Base-by-base conservation (phyloP, 805 yeast species). In the Danielia oregonensis region DNA sequence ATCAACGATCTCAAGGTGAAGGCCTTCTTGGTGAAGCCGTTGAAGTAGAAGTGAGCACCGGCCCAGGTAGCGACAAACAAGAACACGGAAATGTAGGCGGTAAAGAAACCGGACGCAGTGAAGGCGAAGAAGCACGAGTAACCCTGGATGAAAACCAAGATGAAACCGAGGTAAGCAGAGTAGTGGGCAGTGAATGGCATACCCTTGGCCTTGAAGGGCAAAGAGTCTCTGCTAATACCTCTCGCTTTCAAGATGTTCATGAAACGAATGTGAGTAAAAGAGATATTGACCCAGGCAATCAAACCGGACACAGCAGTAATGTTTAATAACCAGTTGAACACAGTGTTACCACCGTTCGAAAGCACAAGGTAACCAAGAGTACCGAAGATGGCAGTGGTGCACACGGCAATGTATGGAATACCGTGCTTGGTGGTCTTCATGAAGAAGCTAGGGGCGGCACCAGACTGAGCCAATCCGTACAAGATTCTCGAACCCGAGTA, bases 261-360 rank as follows among this genome's bases (percentile, higher is more conserved):
- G 61, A 82, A 83, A 55, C 89, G 68, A 37, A 83, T 60, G 58
- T 82, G 89, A 3, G 83, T 66, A 29, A 73, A 57, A 18, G 79
- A 69, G 41, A 82, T 81, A 54, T 77, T 73, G 31, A 78, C 71
- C 89, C 89, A 81, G 12, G 85, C 72, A 46, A 82, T 78, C 45
- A 82, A 69, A 39, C 89, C 89, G 8, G 88, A 80, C 31, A 82
- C 81, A 18, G 85, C 84, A n/a, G 86, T 74, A 48, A 83, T 81
- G 56, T 81, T 82, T 46, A 82, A 61, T 39, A 83, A 66, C 89
- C 89, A 83, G 51, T 72, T 63, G 63, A 83, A 83, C 19, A 79
- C 88, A 3, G 71, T 67, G 26, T 55, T 52, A 37, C 83, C 83
- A 37, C 72, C 63, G 14, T 62, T 55, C 5, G 81, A 70, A 26